Evolutionary conservation across 768 basidiomycete genomes (phyloP), one percentile per base, ranked within the genome.

Genomic region (Russula sp.): DNA sequence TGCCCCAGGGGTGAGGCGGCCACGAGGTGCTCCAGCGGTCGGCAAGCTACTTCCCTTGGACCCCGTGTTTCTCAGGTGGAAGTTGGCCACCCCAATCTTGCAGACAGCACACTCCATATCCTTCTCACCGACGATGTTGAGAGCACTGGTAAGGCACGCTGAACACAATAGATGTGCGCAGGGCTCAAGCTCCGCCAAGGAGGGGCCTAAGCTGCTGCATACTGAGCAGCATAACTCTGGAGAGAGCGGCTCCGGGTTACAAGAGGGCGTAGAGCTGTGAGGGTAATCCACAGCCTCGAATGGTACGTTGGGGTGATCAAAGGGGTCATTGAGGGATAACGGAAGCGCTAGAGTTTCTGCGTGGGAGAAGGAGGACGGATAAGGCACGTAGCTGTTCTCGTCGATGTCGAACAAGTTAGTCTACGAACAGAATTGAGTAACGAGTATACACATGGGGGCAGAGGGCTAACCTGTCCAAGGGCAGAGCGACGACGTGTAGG

Each of bases 101-200:
- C 91, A 94, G 35, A 90, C 86, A 18, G 88, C 86, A 65, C 91
- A 94, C 63, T 86, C 82, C 82, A 93, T 89, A 62, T 89, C 87
- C 71, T 92, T 93, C 73, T 94, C 91, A 7, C 91, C 91, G 18
- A 92, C 91, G 56, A 93, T 93, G 68, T 94, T 94, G 56, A 94
- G 78, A 8, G 89, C 88, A 55, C 89, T 91, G 1, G 91, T 94
- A 59, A 94, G 78, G 70, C 91, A 94, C 10, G 81, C 80, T 3
- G 89, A 88, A 71, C 91, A 94, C 1, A 93, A 77, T 1, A 86
- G 80, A 71, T 94, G 91, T 6, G 75, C 71, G 73, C 91, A 94
- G 0, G 91, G 91, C 27, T 82, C 79, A 20, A 94, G 80, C 64
- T 89, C 77, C 1, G 86, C 90, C 42, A 90, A 77, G 22, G 68